Evolutionary conservation across 2,329 filamentous ascomycete genomes (phyloP).

Genomic region (Pseudonectria buxi): DNA sequence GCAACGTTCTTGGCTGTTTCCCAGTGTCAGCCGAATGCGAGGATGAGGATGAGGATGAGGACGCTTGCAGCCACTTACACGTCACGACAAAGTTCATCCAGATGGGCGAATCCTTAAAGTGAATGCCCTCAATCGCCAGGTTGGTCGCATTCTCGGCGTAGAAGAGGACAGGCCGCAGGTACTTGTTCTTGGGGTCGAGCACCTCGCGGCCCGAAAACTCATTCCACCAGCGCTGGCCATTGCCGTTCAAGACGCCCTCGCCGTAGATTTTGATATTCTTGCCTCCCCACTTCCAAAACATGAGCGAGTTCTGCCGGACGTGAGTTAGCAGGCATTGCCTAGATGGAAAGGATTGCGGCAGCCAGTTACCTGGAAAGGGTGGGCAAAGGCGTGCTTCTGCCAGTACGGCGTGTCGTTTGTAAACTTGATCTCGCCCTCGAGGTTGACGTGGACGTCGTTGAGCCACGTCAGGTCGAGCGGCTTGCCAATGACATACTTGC

Average conservation of each 20-base stretch:
- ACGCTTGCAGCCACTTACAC: constrained; percentile 9
- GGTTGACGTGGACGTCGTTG: constrained; percentile 17
- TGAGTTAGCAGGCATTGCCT: not conserved
- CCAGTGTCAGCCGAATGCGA: not conserved
- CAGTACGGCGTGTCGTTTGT: constrained; percentile 18
- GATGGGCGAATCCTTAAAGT: constrained; percentile 19
- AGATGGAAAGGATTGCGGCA: rapidly evolving
- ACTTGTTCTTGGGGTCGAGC: constrained; percentile 12
- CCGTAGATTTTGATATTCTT: constrained; percentile 18
- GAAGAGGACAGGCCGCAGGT: constrained; percentile 18
- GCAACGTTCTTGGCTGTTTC: constrained; percentile 15
- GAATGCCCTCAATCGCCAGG: constrained; percentile 16
- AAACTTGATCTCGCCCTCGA: constrained; percentile 21
- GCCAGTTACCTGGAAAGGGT: constrained; percentile 16
- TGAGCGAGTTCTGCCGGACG: constrained; percentile 15
- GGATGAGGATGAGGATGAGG: rapidly evolving
- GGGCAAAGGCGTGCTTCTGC: constrained; percentile 16
- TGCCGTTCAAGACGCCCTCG: constrained; percentile 16
- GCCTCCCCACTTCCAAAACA: constrained; percentile 19
- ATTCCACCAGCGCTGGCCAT: constrained; percentile 21
- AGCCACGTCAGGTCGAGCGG: constrained; percentile 17
- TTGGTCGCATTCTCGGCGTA: constrained; percentile 19
- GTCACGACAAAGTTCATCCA: constrained; percentile 21
- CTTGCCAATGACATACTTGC: constrained; percentile 19
- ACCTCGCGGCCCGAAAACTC: constrained; percentile 19